Evolutionary conservation across 495 filamentous ascomycete genomes (phyloP).

Genomic region (Penicillium canescens): DNA sequence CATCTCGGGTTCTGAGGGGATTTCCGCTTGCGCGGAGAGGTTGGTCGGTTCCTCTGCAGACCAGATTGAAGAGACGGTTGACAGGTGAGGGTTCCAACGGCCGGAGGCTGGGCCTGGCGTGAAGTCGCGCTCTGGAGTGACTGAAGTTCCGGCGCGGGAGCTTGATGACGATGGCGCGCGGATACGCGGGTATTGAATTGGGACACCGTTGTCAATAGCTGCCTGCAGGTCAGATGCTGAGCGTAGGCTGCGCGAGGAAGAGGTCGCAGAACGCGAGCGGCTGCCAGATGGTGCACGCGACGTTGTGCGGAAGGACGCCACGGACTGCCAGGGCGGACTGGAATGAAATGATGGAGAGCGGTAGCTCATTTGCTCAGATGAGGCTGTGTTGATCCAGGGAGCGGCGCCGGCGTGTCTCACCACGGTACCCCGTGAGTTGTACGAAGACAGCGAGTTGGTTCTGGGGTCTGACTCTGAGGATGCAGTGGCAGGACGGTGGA

Average conservation of each 20-base stretch:
- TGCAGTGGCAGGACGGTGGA: slow-evolving; percentile 34
- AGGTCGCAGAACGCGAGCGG: slow-evolving; percentile 38
- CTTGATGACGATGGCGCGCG: slow-evolving; percentile 48
- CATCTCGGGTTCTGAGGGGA: slow-evolving; percentile 16
- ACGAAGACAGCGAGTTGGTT: slow-evolving; percentile 47
- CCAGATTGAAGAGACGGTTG: slow-evolving; percentile 70
- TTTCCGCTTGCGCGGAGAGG: slow-evolving; percentile 15
- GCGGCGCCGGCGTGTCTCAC: slow-evolving; percentile 37
- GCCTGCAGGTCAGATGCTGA: slow-evolving; percentile 38
- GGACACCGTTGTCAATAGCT: slow-evolving; percentile 41
- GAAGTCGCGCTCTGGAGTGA: slow-evolving; percentile 29
- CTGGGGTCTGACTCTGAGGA: slow-evolving; percentile 40
- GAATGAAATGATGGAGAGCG: slow-evolving; percentile 42
- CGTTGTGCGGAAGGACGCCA: slow-evolving; percentile 31
- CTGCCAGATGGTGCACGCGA: slow-evolving; percentile 32
- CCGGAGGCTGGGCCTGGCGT: slow-evolving; percentile 39
- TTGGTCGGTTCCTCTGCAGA: slow-evolving; percentile 36
- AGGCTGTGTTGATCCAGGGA: slow-evolving; percentile 38
- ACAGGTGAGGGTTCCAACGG: slow-evolving; percentile 74
- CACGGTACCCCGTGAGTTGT: slow-evolving; percentile 52
- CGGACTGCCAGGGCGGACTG: slow-evolving; percentile 35
- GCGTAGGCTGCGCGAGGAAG: slow-evolving; percentile 40
- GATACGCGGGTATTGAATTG: slow-evolving; percentile 52
- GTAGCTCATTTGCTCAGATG: slow-evolving; percentile 38
- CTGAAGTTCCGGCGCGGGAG: slow-evolving; percentile 45